Conservation (phyloP, 2,329 filamentous ascomycete species). For the Conoideocrella luteorostrata region DNA sequence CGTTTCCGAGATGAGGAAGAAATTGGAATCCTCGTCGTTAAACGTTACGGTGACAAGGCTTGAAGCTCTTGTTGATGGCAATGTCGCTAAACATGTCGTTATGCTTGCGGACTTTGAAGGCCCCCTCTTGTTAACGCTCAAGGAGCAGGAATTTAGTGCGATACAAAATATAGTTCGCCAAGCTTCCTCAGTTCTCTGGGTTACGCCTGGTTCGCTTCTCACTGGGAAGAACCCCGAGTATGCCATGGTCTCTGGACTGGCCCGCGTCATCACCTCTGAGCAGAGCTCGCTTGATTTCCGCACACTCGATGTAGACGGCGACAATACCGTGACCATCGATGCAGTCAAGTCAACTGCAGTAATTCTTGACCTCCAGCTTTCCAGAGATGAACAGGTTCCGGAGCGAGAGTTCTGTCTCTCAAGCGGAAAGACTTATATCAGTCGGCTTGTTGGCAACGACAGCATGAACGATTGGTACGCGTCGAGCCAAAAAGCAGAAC, state of each 20-base stretch:
- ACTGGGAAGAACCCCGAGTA: slow-evolving; percentile 18
- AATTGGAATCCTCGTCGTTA: too few relatives aligned
- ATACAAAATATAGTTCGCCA: neutral
- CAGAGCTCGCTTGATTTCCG: neutral
- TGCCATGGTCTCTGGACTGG: slow-evolving; percentile 20
- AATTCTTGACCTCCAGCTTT: too few relatives aligned
- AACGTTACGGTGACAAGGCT: too few relatives aligned
- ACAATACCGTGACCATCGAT: neutral
- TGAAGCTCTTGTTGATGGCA: too few relatives aligned
- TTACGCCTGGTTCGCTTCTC: slow-evolving; percentile 18
- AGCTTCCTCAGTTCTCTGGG: slow-evolving; percentile 22
- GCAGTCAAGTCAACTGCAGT: neutral
- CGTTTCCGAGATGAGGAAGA: too few relatives aligned
- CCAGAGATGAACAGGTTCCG: too few relatives aligned
- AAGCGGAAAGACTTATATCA: too few relatives aligned
- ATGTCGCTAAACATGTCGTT: neutral
- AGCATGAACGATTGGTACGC: too few relatives aligned
- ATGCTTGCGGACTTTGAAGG: neutral
- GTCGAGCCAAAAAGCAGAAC: too few relatives aligned
- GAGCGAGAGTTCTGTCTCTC: too few relatives aligned
- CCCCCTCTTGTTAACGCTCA: neutral
- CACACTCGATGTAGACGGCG: neutral
- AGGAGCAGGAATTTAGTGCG: neutral
- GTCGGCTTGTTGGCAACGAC: too few relatives aligned
- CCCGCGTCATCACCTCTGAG: slow-evolving; percentile 13